Conservation (phyloP, 78 protist species). For the Guillardia theta region DNA sequence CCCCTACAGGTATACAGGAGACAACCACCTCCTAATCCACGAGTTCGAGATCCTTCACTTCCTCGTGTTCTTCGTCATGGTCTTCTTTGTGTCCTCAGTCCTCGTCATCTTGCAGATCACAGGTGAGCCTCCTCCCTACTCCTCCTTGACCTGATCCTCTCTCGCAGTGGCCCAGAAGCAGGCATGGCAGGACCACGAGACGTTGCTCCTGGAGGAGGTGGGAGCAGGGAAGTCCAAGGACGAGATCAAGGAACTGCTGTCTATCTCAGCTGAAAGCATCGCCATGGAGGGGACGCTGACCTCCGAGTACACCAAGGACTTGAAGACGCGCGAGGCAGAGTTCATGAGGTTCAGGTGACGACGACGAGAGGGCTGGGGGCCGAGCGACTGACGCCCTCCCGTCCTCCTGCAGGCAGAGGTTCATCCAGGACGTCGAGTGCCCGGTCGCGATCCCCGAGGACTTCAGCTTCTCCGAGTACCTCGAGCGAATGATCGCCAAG, state of each 20-base stretch:
- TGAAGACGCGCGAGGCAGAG: background rate
- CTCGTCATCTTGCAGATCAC: slow-evolving; percentile 10
- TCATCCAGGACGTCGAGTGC: background rate
- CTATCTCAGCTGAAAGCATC: too few relatives aligned
- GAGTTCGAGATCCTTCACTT: slow-evolving; percentile 12
- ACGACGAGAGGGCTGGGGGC: too few relatives aligned
- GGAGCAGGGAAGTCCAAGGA: too few relatives aligned
- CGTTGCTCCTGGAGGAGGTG: too few relatives aligned
- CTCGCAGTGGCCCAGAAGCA: background rate
- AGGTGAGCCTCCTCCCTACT: background rate
- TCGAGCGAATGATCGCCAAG: background rate
- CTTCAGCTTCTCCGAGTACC: background rate
- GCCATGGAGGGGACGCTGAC: background rate
- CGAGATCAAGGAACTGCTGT: too few relatives aligned
- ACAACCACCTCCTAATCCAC: background rate
- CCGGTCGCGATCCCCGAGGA: background rate
- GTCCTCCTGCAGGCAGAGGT: too few relatives aligned
- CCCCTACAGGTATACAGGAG: background rate
- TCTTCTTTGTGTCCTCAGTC: slow-evolving; percentile 1
- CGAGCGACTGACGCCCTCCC: too few relatives aligned
- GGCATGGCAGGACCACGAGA: background rate
- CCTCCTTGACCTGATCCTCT: background rate
- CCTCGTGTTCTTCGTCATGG: background rate
- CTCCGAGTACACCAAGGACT: slow-evolving; percentile 10
- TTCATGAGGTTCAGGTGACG: background rate